Conservation (phyloP, 495 filamentous ascomycete genomes). For the Penicillium subrubescens region DNA sequence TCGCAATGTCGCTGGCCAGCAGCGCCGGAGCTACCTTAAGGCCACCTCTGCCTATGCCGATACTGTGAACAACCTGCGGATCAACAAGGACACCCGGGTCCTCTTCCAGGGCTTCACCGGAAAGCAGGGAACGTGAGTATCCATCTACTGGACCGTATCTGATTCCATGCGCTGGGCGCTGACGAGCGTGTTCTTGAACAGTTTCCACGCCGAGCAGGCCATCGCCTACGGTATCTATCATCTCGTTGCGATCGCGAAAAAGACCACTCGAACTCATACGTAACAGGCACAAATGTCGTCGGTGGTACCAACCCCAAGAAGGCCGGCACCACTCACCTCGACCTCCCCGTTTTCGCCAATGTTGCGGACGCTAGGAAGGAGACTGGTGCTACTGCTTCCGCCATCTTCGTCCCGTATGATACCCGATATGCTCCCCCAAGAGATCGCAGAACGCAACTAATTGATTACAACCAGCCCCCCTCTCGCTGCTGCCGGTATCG, state of each 20-base stretch:
- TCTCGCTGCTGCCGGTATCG: slow-evolving; percentile 89
- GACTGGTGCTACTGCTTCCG: slow-evolving; percentile 87
- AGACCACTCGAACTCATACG: slow-evolving; percentile 35
- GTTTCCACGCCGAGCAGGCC: slow-evolving; percentile 96
- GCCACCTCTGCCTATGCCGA: slow-evolving; percentile 70
- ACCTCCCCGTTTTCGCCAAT: slow-evolving; percentile 88
- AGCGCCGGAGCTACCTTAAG: slow-evolving; percentile 70
- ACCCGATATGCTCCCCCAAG: not conserved
- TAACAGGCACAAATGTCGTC: slow-evolving; percentile 88
- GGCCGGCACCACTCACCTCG: slow-evolving; percentile 86
- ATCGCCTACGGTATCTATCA: slow-evolving; percentile 85
- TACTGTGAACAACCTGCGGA: slow-evolving; percentile 88
- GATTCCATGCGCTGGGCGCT: slow-evolving; percentile 33
- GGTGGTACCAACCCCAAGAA: slow-evolving; percentile 99
- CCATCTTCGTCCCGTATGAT: slow-evolving; percentile 94
- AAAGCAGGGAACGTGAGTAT: slow-evolving; percentile 94
- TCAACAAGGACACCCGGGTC: slow-evolving; percentile 89
- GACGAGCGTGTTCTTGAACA: slow-evolving; percentile 48
- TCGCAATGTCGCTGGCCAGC: slow-evolving; percentile 49
- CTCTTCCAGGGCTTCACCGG: slow-evolving; percentile 98
- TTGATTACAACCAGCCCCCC: slow-evolving; percentile 63
- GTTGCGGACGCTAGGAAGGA: slow-evolving; percentile 88
- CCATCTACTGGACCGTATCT: not conserved
- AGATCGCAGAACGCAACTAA: slow-evolving; percentile 16
- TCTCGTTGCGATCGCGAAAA: slow-evolving; percentile 20